Evolutionary conservation across 805 yeast species (phyloP).

Genomic region (Phaffomyces thermotolerans): DNA sequence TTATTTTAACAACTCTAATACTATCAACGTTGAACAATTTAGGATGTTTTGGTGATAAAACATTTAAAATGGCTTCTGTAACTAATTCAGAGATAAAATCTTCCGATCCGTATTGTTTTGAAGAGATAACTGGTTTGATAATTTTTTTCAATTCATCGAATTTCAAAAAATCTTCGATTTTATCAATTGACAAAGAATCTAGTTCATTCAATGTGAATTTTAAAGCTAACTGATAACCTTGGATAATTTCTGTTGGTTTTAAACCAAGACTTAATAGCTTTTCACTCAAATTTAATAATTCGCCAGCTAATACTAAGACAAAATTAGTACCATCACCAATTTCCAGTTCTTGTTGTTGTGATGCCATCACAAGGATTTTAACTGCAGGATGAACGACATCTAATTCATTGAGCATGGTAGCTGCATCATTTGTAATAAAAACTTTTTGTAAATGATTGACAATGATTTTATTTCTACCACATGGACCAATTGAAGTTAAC

Average conservation of each 20-base stretch:
- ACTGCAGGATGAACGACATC: conserved; percentile 98
- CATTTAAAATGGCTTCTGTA: conserved; percentile 74
- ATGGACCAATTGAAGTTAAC: conserved; percentile 93
- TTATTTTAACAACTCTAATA: conserved; percentile 89
- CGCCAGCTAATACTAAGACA: conserved; percentile 90
- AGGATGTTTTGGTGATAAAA: conserved; percentile 63
- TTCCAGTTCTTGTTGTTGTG: conserved; percentile 93
- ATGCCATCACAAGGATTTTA: conserved; percentile 90
- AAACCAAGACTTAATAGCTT: conserved; percentile 78
- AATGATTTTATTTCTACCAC: conserved; percentile 93
- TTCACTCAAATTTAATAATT: conserved; percentile 79
- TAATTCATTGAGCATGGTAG: conserved; percentile 88
- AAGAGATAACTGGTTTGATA: conserved; percentile 79
- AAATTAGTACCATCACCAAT: conserved; percentile 96
- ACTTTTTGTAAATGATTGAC: conserved; percentile 83
- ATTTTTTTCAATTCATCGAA: conserved; percentile 58
- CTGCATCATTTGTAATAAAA: conserved; percentile 94
- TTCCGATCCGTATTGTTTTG: conserved; percentile 90
- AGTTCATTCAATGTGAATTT: conserved; percentile 63
- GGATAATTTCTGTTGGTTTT: conserved; percentile 86
- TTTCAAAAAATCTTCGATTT: conserved; percentile 49
- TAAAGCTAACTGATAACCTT: conserved; percentile 87
- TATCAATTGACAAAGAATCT: conserved; percentile 56
- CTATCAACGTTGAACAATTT: conserved; percentile 80
- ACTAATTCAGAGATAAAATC: conserved; percentile 70